Conservation (phyloP, 208 protist genomes). For the Leishmania braziliensis region DNA sequence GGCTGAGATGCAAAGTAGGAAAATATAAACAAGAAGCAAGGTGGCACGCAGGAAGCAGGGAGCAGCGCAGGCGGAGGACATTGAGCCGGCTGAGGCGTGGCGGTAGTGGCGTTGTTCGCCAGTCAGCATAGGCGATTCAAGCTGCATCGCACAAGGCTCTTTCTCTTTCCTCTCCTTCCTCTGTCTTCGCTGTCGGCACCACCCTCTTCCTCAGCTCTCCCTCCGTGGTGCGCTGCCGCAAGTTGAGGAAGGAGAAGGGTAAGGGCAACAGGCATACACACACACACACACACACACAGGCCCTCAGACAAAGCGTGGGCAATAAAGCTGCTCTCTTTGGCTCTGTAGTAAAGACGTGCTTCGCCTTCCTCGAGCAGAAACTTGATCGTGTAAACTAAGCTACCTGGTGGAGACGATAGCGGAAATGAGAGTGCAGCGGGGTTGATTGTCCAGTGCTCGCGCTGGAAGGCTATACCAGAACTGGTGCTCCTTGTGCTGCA, state of each 20-base stretch:
- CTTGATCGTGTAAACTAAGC: neutral
- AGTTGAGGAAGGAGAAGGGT: neutral
- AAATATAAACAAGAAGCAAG: neutral
- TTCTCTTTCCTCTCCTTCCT: neutral
- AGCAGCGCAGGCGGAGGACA: neutral
- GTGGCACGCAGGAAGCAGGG: neutral
- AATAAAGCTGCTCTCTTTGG: neutral
- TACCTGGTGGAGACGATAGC: neutral
- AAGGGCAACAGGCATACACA: neutral
- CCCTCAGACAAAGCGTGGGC: neutral
- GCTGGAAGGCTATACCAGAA: neutral
- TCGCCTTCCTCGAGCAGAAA: neutral
- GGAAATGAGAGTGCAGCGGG: neutral
- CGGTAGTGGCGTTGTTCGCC: neutral
- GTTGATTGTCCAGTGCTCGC: neutral
- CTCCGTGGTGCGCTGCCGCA: neutral
- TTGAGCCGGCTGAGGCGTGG: neutral
- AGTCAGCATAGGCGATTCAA: neutral
- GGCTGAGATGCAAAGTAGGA: neutral
- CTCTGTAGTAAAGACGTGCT: neutral
- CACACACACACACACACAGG: neutral
- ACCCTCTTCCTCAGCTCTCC: neutral
- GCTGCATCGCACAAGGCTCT: constrained; percentile 1
- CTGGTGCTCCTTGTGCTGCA: neutral
- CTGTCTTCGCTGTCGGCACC: neutral